These are phyloP conservation scores for Aspergillus incahuasiensis DNA, from an alignment of 495 filamentous ascomycete species.

Conservation along the genomic window DNA sequence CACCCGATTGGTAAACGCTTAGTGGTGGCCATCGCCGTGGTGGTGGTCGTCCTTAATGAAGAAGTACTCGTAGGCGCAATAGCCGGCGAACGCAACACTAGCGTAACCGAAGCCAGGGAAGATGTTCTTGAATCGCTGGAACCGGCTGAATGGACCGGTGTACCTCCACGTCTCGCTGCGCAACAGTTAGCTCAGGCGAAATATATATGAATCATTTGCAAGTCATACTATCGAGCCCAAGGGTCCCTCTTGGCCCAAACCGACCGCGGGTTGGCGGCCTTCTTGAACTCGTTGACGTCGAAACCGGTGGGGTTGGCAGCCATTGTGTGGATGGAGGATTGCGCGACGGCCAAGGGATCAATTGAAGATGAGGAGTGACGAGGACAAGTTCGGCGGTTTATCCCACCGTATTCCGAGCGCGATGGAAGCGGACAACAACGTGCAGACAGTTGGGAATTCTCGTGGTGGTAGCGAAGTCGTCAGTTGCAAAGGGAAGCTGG, in stretches of 20 bases:
- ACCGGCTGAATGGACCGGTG: constrained; percentile 79
- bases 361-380: constrained; percentile 2
- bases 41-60: constrained; percentile 77
- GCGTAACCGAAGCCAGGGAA: constrained; percentile 92
- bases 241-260: constrained; percentile 66
- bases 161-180: constrained; percentile 91
- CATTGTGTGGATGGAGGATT: constrained; percentile 32
- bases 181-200: constrained; percentile 12
- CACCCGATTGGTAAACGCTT: constrained; percentile 5
- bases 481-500: constrained; percentile 15
- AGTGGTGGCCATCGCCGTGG: constrained; percentile 49
- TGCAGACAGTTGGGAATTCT: neutral
- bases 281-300: constrained; percentile 67
- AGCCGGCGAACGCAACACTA: constrained; percentile 81
- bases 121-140: constrained; percentile 76
- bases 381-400: neutral
- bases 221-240: constrained; percentile 70
- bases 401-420: constrained; percentile 14
- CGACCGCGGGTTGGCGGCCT: constrained; percentile 57
- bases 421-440: constrained; percentile 9
- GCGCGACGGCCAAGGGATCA: neutral
- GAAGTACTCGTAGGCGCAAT: constrained; percentile 82
- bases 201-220: neutral
- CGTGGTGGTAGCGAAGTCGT: constrained; percentile 14
- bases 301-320: constrained; percentile 77